Conservation (phyloP, 441 rosid species). For the Euphorbia schlechtendalii region DNA sequence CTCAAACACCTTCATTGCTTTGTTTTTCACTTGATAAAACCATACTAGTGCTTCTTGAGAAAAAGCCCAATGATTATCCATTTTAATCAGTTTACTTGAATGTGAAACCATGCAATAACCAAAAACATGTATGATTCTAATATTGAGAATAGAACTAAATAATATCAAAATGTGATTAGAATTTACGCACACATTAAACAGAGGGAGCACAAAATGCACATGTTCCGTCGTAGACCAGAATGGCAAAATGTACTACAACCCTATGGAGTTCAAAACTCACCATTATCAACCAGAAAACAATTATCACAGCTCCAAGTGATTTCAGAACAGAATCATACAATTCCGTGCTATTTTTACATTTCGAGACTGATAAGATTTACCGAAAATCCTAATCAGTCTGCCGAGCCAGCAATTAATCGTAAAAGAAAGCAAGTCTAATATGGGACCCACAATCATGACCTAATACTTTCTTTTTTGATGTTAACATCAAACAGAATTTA, state of each 20-base stretch:
- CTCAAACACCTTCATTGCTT: too few species aligned
- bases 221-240: not conserved
- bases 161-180: not conserved
- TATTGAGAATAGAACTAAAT: too few species aligned
- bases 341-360: conserved; percentile 23
- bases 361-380: conserved; percentile 5
- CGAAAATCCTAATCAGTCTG: not conserved
- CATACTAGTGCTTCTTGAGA: too few species aligned
- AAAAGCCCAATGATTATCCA: too few species aligned
- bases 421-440: conserved; percentile 27
- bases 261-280: conserved; percentile 20
- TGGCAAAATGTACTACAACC: conserved; percentile 23
- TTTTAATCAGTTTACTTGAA: too few species aligned
- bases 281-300: conserved; percentile 25
- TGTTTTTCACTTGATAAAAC: too few species aligned
- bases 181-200: not conserved
- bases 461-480: conserved; percentile 19
- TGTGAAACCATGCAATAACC: too few species aligned
- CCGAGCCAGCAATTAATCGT: conserved; percentile 27
- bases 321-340: conserved; percentile 20
- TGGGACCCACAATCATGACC: conserved; percentile 23
- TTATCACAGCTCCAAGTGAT: conserved; percentile 21
- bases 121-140: too few species aligned
- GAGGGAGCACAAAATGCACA: conserved; percentile 2
- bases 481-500: conserved; percentile 16